Conservation (phyloP, 1,284 basidiomycete genomes). For the Melanopsichium pennsylvanicum region DNA sequence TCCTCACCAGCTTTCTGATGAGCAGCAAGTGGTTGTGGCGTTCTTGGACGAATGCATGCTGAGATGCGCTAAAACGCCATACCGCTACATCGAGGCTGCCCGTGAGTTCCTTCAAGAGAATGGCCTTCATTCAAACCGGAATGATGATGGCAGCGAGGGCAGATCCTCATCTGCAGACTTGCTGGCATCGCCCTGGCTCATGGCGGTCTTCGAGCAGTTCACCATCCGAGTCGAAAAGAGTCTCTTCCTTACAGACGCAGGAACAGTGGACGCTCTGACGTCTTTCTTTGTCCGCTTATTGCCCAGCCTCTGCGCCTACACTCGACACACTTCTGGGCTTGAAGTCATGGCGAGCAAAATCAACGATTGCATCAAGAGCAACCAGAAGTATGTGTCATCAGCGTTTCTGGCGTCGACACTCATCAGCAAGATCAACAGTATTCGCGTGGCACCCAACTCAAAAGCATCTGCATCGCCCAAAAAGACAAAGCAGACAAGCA, state of each 20-base stretch:
- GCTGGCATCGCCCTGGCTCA: constrained; percentile 42
- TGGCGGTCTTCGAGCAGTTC: constrained; percentile 50
- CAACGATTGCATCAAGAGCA: neutral
- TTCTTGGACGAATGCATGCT: constrained; percentile 88
- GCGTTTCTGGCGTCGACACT: neutral
- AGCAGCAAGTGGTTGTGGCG: constrained; percentile 72
- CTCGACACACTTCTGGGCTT: constrained; percentile 13
- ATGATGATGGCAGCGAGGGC: neutral
- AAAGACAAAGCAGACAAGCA: neutral
- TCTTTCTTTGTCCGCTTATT: constrained; percentile 45
- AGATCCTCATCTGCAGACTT: constrained; percentile 4
- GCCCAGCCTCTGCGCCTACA: constrained; percentile 28
- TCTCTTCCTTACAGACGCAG: constrained; percentile 19
- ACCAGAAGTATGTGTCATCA: constrained; percentile 1
- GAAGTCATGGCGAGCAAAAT: constrained; percentile 16
- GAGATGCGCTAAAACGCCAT: constrained; percentile 83
- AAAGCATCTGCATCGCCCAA: neutral
- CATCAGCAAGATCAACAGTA: constrained; percentile 15
- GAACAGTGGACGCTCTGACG: constrained; percentile 13
- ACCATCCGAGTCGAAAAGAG: constrained; percentile 44
- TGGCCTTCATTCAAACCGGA: neutral
- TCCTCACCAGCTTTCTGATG: constrained; percentile 57
- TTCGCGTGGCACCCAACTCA: constrained; percentile 2
- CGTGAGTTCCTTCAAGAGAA: constrained; percentile 54
- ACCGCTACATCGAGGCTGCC: constrained; percentile 83